Base-by-base conservation (phyloP, 1,284 basidiomycete species). In the Porodaedalea pini region DNA sequence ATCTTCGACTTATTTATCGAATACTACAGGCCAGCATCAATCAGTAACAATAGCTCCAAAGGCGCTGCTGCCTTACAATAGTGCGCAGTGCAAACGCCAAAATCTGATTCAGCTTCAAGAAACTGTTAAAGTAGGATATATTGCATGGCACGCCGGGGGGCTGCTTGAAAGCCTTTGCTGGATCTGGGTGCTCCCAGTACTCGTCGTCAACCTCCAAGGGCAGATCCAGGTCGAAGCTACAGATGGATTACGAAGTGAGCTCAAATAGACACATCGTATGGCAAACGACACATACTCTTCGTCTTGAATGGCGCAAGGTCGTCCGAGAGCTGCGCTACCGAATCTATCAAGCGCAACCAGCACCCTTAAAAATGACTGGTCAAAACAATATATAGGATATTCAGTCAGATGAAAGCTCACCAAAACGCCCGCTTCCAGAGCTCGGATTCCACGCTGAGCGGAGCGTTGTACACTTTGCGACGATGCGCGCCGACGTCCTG, bases 221-320 rank as follows among this genome's bases (percentile, higher is more conserved):
- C 25, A 83, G 74, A 51, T 90, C 86, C 3, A 90, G 72, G 65
- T 94, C 90, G 63, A 90, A 86, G 65, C 85, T 88, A 49, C 29
- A 31, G 27, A 43, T 10, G 45, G 13, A 50, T n/a, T 45, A 41
- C 36, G n/a, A n/a, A 13, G 48, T 25, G 40, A 31, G 25, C 47
- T 34, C 25, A n/a, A 27, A 11, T 45, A 27, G 31, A 23, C 25
- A n/a, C 23, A n/a, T 25, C 11, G 8, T 10, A 8, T 19, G 36
- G 59, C 45, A 40, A 57, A n/a, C 4, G 27, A 40, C 8, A 74
- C 83, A 25, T 63, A 90, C 88, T 94, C 92, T 68, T 92, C 90
- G 60, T 93, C 90, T 59, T 92, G 88, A 44, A 93, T 83, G 2
- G 87, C 87, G 66, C 89, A 86, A 0, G 92, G 89, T 23, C 92